phyloP scores from a whole-genome alignment of 169 alveolate genomes.

The Theileria parva region DNA sequence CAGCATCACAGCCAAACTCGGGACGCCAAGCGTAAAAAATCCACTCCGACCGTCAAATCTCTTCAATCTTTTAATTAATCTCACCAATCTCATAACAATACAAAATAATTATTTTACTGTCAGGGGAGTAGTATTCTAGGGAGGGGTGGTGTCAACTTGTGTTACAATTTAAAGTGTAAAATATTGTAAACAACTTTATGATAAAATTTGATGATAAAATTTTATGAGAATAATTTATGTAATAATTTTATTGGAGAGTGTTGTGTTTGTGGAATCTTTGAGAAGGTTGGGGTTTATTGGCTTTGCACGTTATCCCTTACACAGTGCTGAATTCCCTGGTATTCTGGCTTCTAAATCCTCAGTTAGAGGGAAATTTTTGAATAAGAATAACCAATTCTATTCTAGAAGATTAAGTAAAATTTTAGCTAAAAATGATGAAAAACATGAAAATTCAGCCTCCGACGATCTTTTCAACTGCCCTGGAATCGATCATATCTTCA shows the following conservation, averaged over 20 bases:
- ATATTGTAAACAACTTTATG: background rate
- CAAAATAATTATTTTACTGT: no score
- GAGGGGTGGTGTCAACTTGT: no score
- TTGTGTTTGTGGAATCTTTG: background rate
- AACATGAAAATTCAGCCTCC: background rate
- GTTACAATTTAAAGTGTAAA: background rate
- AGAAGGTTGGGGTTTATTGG: background rate
- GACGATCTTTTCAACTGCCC: conserved; percentile 22
- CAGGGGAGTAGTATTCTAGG: no score
- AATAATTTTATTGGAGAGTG: background rate
- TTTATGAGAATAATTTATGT: background rate
- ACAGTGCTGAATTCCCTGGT: background rate
- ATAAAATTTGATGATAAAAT: background rate
- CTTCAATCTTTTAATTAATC: conserved; percentile 5
- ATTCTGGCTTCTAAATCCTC: background rate
- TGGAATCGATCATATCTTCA: background rate
- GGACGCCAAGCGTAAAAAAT: conserved; percentile 56
- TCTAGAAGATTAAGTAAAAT: no score
- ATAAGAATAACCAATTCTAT: no score
- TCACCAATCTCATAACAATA: background rate
- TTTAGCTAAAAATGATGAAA: background rate
- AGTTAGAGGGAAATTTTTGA: no score
- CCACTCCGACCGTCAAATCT: conserved; percentile 64
- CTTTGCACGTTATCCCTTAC: background rate
- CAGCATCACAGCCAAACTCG: conserved; percentile 39